Base-by-base conservation (phyloP, 2,329 filamentous ascomycete species). In the Ophiosphaerella herpotricha region DNA sequence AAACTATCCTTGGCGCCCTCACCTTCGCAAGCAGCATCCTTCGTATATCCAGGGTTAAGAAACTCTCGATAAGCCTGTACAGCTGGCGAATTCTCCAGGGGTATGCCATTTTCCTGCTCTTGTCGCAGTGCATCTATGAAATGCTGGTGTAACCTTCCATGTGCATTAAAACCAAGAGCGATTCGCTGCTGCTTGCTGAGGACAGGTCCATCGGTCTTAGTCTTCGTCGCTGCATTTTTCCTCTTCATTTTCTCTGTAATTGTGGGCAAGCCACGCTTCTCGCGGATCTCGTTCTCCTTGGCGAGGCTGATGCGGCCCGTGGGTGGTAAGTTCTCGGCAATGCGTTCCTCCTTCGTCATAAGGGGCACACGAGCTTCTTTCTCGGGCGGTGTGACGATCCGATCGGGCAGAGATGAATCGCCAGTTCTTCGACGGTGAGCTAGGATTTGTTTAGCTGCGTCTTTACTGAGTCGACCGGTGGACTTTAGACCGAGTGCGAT, bases 321-420 rank as follows among this genome's bases (percentile, higher is more conserved):
- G 14, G 53, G 46, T 4, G 67, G 60, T 11, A 70, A 40, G 7
- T 64, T 66, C 31, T 51, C 52, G 3, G 59, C 60, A n/a, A 60
- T 54, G 29, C 67, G 61, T 43, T 69, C 58, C 35, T 67, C 67
- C 34, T 55, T 60, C 29, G 66, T 61, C 57, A 71, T 60, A 2
- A 68, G 50, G 9, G 63, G 61, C 9, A 51, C 46, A 29, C 40
- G 43, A 31, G 42, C 37, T 26, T 35, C 48, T 35, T 31, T 46
- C 7, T 48, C 37, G 14, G 48, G 24, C 9, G 49, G 43, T 31
- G 57, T 52, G 31, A 50, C 24, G 5, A 69, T 50, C 13, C 45
- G 40, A 12, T 64, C 59, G 2, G 66, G 65, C 31, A 67, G 26
- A 11, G 67, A 64, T n/a, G 53, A 47, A 39, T 63, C 56, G 32